These are phyloP conservation scores for Saccharum hybrid DNA, from an alignment of 202 grass and related monocot genomes.

Conservation along the genomic window DNA sequence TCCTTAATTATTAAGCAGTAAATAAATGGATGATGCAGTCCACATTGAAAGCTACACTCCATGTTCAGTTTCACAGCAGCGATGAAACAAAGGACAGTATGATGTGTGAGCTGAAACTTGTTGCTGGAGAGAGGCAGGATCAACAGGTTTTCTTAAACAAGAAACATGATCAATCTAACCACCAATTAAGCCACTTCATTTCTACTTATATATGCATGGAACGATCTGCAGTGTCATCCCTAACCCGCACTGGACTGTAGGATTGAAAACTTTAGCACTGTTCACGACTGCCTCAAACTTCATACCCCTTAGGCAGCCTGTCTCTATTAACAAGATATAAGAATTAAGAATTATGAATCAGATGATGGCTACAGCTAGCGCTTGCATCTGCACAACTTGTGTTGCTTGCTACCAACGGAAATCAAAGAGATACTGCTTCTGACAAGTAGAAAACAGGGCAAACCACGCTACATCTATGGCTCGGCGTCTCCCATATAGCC, in stretches of 20 bases:
- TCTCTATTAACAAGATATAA: neutral
- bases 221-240: neutral
- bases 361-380: neutral
- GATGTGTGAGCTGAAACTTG: neutral
- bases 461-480: neutral
- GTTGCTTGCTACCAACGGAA: neutral
- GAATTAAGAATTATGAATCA: neutral
- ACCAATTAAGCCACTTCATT: neutral
- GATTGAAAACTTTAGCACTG: neutral
- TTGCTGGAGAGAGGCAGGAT: neutral
- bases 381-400: neutral
- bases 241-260: neutral
- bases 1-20: neutral
- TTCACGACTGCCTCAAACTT: neutral
- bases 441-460: neutral
- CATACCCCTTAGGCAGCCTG: neutral
- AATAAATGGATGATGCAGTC: neutral
- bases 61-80: neutral
- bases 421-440: neutral
- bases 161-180: neutral
- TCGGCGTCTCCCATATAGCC: neutral
- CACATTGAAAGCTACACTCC: slow-evolving; percentile 1
- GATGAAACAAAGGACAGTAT: neutral
- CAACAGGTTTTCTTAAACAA: neutral
- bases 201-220: neutral